Evolutionary conservation across 805 yeast species (phyloP), one percentile per base, ranked within the genome.

Genomic region (Isabelozyma heimii): DNA sequence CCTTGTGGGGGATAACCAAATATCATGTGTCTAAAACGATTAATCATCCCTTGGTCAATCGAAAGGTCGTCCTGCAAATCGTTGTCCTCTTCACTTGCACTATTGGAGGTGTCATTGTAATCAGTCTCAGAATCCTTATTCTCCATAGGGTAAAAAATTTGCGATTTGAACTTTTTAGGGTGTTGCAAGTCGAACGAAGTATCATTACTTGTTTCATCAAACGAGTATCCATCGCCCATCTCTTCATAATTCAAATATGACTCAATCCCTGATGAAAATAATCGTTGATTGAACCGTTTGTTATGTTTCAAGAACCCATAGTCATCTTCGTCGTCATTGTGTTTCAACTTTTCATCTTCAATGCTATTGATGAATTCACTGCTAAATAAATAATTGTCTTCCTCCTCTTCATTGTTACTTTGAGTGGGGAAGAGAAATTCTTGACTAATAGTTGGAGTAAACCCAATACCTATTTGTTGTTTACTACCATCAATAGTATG

Each of bases 141-240:
- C 40, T 37, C 47, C 49, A 42, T 30, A 46, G 35, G 42, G 47
- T 44, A 39, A 48, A 68, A 67, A 2, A 69, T 65, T 56, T 70
- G 75, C 24, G 75, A 70, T 49, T 66, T 66, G 55, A 57, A 67
- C 54, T 72, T 72, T 56, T 69, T 70, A 17, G 65, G 52, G 30
- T 54, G 57, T 30, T 51, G 57, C 40, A 44, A 30, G 45, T n/a
- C 45, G 37, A 15, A 40, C n/a, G 47, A 46, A 15, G 45, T 35
- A 9, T 50, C 52, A 8, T 13, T 12, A 41, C 48, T 55, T 13
- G 41, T 47, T 30, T 26, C 42, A 27, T 15, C 44, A 14, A 51
- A 58, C 24, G 47, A 44, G 3, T 56, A 61, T 8, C 51, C 56
- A n/a, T 60, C 52, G 17, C 50, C 48, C 24, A 55, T 42, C 9